phyloP scores from a whole-genome alignment of 2,329 filamentous ascomycete species.

The Lasiodiplodia hormozganensis region DNA sequence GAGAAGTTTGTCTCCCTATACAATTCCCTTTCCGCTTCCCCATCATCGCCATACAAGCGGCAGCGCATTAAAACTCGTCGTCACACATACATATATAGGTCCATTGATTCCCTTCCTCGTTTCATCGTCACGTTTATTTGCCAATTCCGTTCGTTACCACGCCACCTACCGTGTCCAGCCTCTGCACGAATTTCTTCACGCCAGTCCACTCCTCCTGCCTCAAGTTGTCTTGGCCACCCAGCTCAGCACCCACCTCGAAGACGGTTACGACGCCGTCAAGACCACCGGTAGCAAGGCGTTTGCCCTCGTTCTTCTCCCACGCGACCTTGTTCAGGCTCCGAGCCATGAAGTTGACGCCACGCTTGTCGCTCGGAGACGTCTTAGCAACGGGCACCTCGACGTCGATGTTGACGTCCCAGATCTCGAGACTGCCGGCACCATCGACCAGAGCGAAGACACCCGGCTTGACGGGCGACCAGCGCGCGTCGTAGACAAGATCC shows the following conservation, averaged over 20 bases:
- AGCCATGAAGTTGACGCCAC: conserved; percentile 68
- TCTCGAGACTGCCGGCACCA: conserved; percentile 86
- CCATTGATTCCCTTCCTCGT: neutral
- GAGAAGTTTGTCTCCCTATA: neutral
- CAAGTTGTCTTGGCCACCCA: conserved; percentile 84
- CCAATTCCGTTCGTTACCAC: conserved; percentile 19
- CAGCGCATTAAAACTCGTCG: conserved; percentile 8
- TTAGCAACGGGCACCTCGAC: conserved; percentile 89
- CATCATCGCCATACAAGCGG: neutral
- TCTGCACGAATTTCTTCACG: conserved; percentile 86
- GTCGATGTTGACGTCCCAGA: conserved; percentile 94
- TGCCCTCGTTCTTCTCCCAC: conserved; percentile 91
- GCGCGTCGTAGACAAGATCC: conserved; percentile 94
- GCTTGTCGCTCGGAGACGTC: conserved; percentile 70
- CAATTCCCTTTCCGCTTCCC: neutral
- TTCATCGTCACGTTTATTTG: conserved; percentile 3
- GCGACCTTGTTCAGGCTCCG: conserved; percentile 92
- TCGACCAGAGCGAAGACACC: conserved; percentile 95
- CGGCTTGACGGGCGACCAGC: conserved; percentile 93
- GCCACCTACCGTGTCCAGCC: conserved; percentile 61
- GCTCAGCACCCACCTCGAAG: conserved; percentile 84
- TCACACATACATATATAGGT: neutral
- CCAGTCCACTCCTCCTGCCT: conserved; percentile 90
- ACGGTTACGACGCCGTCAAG: conserved; percentile 90
- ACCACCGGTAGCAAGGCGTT: conserved; percentile 85